A percentile compares a stretch with the other conserved stretches of the same genome.
These are phyloP conservation scores for Xylariaceae sp. DNA, from an alignment of 2,329 filamentous ascomycete genomes.

Conservation along the genomic window DNA sequence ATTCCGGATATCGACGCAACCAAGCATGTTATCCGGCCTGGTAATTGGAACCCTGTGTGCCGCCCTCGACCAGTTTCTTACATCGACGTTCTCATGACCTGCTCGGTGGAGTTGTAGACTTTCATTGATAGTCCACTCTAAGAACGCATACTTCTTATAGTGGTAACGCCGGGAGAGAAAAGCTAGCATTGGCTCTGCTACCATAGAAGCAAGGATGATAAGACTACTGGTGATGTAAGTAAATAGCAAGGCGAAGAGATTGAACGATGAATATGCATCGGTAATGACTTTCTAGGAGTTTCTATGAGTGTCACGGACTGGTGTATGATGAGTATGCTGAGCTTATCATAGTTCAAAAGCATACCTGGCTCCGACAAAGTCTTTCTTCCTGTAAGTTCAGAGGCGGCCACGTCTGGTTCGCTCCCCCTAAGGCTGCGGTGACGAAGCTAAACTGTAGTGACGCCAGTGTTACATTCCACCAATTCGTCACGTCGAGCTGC, in stretches of 20 bases:
- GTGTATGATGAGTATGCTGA: neutral
- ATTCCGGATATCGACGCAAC: neutral
- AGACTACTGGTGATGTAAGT: neutral
- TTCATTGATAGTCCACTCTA: neutral
- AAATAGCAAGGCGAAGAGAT: neutral
- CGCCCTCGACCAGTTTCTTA: neutral
- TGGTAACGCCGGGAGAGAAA: neutral
- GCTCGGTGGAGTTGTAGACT: neutral
- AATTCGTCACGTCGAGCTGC: conserved; percentile 7
- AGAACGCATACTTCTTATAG: neutral
- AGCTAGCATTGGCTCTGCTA: neutral
- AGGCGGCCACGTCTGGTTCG: neutral
- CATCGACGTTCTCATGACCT: neutral
- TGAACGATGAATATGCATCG: too few relatives aligned
- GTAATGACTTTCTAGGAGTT: too few relatives aligned
- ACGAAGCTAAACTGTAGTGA: too few relatives aligned
- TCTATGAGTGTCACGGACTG: too few relatives aligned
- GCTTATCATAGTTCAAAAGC: neutral
- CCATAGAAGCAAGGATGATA: neutral
- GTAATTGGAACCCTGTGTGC: neutral
- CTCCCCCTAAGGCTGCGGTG: too few relatives aligned
- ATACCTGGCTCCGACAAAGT: conserved; percentile 5
- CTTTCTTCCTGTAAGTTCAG: neutral
- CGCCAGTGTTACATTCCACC: conserved; percentile 5
- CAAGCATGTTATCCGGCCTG: neutral